Percentiles rank a stretch among this genome's conserved stretches.
Evolutionary conservation across 2,329 filamentous ascomycete species (phyloP).

Genomic region (Aulographum hederae): DNA sequence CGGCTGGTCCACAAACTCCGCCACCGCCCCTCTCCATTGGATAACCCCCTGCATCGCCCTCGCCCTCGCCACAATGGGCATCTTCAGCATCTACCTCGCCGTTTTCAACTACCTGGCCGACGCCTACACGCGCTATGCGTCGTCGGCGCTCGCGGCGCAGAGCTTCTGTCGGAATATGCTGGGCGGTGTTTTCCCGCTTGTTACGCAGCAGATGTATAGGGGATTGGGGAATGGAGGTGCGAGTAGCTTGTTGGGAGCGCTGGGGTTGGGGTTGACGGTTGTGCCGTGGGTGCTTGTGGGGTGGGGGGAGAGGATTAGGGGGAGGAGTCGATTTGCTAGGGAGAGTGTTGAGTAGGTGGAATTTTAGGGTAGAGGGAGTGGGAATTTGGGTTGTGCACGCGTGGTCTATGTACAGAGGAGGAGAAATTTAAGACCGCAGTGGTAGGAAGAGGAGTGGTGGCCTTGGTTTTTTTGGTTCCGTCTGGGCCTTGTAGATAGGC

Average conservation of each 20-base stretch:
- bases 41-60: slow-evolving; percentile 53
- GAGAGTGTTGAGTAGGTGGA: no score
- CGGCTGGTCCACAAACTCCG: slow-evolving; percentile 39
- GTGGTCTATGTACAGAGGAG: no score
- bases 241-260: slow-evolving; percentile 56
- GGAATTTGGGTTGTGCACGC: no score
- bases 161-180: slow-evolving; percentile 73
- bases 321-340: slow-evolving; percentile 65
- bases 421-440: no score
- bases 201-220: slow-evolving; percentile 55
- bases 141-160: slow-evolving; percentile 71
- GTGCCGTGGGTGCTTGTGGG: slow-evolving; percentile 81
- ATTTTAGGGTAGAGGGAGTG: no score
- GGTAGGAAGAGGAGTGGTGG: no score
- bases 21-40: slow-evolving; percentile 46
- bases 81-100: slow-evolving; percentile 71
- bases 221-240: slow-evolving; percentile 54
- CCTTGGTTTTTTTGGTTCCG: no score
- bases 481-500: no score
- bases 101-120: slow-evolving; percentile 91
- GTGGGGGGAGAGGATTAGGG: slow-evolving; percentile 58
- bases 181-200: slow-evolving; percentile 62
- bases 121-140: slow-evolving; percentile 69
- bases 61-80: slow-evolving; percentile 62
- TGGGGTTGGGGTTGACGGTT: slow-evolving; percentile 46